These are phyloP conservation scores for Musa schizocarpa DNA, from an alignment of 176 grass and related monocot species.

Conservation along the genomic window DNA sequence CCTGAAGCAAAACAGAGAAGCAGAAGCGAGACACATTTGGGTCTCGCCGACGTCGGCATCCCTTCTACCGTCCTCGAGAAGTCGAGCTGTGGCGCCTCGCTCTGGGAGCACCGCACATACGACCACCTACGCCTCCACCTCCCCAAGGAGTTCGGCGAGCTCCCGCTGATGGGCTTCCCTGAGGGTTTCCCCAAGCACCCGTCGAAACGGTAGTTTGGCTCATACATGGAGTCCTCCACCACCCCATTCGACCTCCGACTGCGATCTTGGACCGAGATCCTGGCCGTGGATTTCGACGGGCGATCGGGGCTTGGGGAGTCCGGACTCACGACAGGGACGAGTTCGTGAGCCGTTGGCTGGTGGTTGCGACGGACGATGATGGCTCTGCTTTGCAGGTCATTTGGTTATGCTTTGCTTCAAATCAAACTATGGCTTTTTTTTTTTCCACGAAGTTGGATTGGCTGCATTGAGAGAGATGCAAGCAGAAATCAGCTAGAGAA, in stretches of 20 bases:
- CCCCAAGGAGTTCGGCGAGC: slow-evolving; percentile 75
- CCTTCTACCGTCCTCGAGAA: slow-evolving; percentile 63
- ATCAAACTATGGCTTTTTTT: too few species aligned
- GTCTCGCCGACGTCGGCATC: slow-evolving; percentile 52
- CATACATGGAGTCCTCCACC: slow-evolving; percentile 64
- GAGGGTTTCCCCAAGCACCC: slow-evolving; percentile 51
- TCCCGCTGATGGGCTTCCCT: slow-evolving; percentile 63
- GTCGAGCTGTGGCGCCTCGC: slow-evolving; percentile 27
- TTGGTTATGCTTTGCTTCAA: too few species aligned
- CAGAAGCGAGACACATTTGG: too few species aligned
- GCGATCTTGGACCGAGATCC: slow-evolving; percentile 42
- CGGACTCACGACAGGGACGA: slow-evolving; percentile 24
- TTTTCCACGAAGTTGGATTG: too few species aligned
- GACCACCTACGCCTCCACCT: slow-evolving; percentile 84
- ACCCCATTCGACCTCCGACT: slow-evolving; percentile 32
- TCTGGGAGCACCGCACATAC: slow-evolving; percentile 78
- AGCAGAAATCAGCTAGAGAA: too few species aligned
- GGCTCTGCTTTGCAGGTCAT: too few species aligned
- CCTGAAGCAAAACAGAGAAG: neutral
- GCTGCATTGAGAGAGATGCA: too few species aligned
- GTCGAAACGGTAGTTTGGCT: slow-evolving; percentile 63
- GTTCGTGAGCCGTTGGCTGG: slow-evolving; percentile 56
- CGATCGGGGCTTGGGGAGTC: slow-evolving; percentile 45
- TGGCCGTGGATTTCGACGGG: slow-evolving; percentile 38
- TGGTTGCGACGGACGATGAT: neutral